Base-by-base conservation (phyloP, 2,329 filamentous ascomycete genomes). In the Zopfia rhizophila region DNA sequence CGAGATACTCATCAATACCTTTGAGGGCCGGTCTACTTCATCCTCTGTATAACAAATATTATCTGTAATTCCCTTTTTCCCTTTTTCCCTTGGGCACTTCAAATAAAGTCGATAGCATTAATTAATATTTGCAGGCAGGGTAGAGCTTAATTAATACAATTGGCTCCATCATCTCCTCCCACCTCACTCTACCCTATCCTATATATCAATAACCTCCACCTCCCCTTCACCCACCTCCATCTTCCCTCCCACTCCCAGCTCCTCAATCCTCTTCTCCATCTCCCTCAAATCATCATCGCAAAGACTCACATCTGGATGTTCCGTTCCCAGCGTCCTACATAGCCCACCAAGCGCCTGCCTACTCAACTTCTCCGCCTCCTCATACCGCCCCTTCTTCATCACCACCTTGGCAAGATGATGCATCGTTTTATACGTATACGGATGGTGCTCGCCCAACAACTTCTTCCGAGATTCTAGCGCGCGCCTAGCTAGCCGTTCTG, bases 371-470 rank as follows among this genome's bases (percentile, higher is more conserved):
- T 23, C 31, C 14, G 45, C 49, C 23, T 53, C 49, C 11, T 48
- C 49, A 16, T 30, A 28, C 16, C 40, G 29, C 13, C 40, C 45
- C 32, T 38, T 38, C 22, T 30, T 36, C 32, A 38, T 30, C 16
- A 38, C 10, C 12, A 53, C 49, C 24, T 28, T 53, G 7, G 35
- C 38, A 7, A 51, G 13, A 28, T 39, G 33, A 21, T 39, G 35
- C 38, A 51, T 46, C 8, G 48, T 40, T 38, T 51, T 47, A 13
- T 33, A 47, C 13, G 38, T 51, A 29, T 51, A 51, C 14, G 43
- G 48, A 17, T 51, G 48, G 3, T 47, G 17, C 19, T 44, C 28
- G 21, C 48, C 48, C 3, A 51, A 21, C n/a, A 46, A 24, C 21
- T 46, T 46, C 22, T 43, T 43, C 13, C 42, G 22, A 17, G 19